A percentile compares a stretch with the other conserved stretches of the same genome.
These are phyloP conservation scores for Hymenoscyphus repandus DNA, from an alignment of 2,329 filamentous ascomycete genomes.

Conservation along the genomic window DNA sequence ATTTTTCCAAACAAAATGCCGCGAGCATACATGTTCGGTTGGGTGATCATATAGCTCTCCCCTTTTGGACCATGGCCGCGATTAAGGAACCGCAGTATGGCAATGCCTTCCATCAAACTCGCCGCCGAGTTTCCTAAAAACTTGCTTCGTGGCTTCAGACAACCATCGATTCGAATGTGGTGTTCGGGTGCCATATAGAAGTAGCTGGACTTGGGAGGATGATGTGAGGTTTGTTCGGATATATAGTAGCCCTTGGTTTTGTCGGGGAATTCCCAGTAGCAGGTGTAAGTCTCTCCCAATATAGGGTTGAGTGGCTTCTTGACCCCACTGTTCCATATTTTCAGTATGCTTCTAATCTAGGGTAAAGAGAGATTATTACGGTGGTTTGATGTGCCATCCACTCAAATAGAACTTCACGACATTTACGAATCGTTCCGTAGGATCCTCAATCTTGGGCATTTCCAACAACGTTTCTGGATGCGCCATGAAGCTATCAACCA, in stretches of 20 bases:
- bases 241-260: constrained; percentile 90
- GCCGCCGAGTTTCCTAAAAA: constrained; percentile 97
- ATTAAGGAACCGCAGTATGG: constrained; percentile 78
- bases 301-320: constrained; percentile 98
- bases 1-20: constrained; percentile 98
- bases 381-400: constrained; percentile 97
- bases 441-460: constrained; percentile 83
- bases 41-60: constrained; percentile 89
- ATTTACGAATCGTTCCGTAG: constrained; percentile 81
- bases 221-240: constrained; percentile 94
- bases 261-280: constrained; percentile 90
- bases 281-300: constrained; percentile 88
- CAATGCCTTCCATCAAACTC: constrained; percentile 96
- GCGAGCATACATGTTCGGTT: constrained; percentile 98
- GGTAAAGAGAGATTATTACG: constrained; percentile 51
- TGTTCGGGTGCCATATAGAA: constrained; percentile 97
- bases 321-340: constrained; percentile 61
- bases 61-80: constrained; percentile 61
- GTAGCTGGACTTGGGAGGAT: constrained; percentile 97
- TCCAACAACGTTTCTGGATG: constrained; percentile 92
- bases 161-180: constrained; percentile 91
- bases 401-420: constrained; percentile 98
- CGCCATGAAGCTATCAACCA: constrained; percentile 81
- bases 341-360: background rate
- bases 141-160: constrained; percentile 87